Base-by-base conservation (phyloP, 164 flowering plant genomes). In the Hamamelis virginiana region DNA sequence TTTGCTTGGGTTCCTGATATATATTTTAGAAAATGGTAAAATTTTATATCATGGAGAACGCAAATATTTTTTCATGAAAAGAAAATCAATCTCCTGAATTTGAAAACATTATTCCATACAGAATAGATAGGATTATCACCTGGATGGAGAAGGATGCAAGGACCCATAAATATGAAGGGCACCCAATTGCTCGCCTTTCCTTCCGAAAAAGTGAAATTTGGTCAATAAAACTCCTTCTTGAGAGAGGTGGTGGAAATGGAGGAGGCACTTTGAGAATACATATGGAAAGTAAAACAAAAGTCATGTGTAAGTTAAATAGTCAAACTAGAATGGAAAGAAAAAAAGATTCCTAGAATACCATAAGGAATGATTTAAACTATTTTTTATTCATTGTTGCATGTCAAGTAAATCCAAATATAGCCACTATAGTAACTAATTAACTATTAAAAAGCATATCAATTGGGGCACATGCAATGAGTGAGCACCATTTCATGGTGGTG, bases 81-180 rank as follows among this genome's bases (percentile, higher is more conserved):
- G 19, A 65, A 15, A 46, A 27, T 14, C 14, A 52, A 23, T 16
- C 18, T 22, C 21, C 23, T 9, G 41, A 33, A 33, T 33, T 33
- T 33, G 41, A 2, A 44, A 58, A 66, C 47, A 8, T 4, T 9
- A 43, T 15, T 16, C 57, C 28, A n/a, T n/a, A n/a, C 43, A 69
- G 19, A 19, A 16, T 48, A 62, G 41, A 56, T 15, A 53, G 5
- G 69, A 65, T 33, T 10, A 65, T 80, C 41, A 95, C 98, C 97
- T 92, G 97, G 22, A 86, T 81, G 45, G 79, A 73, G 28, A 81
- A 21, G 56, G 65, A 65, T 23, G 90, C 84, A 58, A 84, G 38
- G 69, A 71, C 52, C 98, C 98, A 94, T 26, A 91, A 81, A 66
- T 46, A 76, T 21, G 98, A 91, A 47, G 97, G 98, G 76, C 98